Evolutionary conservation across 2,329 filamentous ascomycete genomes (phyloP).

Genomic region (Periconia sp.): DNA sequence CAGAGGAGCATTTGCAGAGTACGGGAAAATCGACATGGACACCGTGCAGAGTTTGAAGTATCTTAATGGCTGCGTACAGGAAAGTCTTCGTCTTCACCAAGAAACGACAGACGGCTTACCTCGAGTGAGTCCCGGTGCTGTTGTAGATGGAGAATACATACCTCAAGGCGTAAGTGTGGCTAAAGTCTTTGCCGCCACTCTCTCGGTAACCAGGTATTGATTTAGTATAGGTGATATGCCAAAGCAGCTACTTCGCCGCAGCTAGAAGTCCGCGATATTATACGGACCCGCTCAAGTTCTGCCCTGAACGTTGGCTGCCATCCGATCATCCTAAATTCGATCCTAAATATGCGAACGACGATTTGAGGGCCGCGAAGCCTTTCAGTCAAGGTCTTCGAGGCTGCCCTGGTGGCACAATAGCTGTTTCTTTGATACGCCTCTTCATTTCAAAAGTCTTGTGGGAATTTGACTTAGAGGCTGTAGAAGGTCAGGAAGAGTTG

Average conservation of each 20-base stretch:
- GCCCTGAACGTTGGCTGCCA: not conserved
- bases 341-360: not conserved
- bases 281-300: not conserved
- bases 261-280: not conserved
- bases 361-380: not conserved
- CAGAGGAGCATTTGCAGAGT: not conserved
- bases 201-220: too few species aligned
- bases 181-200: too few species aligned
- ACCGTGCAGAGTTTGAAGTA: not conserved
- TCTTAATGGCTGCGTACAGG: not conserved
- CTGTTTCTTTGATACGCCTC: not conserved
- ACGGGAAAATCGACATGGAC: not conserved
- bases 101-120: not conserved
- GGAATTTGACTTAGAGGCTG: not conserved
- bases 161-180: not conserved
- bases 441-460: not conserved
- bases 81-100: not conserved
- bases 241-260: too few species aligned
- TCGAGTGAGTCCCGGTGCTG: slow-evolving; percentile 1
- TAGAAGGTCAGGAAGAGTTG: not conserved
- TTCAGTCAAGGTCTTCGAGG: not conserved
- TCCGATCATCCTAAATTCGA: not conserved
- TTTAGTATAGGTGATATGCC: too few species aligned
- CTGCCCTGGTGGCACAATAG: not conserved
- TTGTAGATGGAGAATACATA: slow-evolving; percentile 2